Evolutionary conservation across 2,329 filamentous ascomycete genomes (phyloP).

Genomic region (Penicillium sp.): DNA sequence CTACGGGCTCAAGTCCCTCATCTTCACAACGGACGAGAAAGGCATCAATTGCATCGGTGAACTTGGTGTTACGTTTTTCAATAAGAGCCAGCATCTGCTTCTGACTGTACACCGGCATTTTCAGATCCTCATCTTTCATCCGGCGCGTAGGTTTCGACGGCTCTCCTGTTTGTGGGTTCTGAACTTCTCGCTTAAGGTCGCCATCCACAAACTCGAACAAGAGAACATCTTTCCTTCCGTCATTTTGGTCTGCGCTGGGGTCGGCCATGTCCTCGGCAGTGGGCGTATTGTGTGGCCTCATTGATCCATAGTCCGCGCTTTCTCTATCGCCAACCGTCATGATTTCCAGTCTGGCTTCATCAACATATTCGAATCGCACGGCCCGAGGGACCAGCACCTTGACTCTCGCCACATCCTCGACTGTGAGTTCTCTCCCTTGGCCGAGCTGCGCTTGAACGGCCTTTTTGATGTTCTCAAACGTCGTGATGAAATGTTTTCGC

Average conservation of each 20-base stretch:
- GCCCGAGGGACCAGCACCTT: conserved; percentile 74
- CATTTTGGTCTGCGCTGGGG: conserved; percentile 36
- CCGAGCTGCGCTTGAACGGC: conserved; percentile 83
- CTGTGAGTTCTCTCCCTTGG: conserved; percentile 57
- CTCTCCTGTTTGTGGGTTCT: conserved; percentile 71
- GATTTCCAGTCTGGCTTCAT: conserved; percentile 79
- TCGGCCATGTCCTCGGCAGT: conserved; percentile 19
- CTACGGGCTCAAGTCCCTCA: conserved; percentile 64
- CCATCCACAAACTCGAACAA: conserved; percentile 93
- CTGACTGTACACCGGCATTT: conserved; percentile 90
- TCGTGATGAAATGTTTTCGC: conserved; percentile 87
- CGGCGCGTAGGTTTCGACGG: conserved; percentile 67
- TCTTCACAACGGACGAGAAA: conserved; percentile 77
- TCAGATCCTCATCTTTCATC: conserved; percentile 75
- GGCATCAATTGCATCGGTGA: conserved; percentile 70
- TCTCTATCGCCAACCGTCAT: conserved; percentile 61
- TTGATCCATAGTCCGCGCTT: conserved; percentile 66
- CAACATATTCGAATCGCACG: conserved; percentile 82
- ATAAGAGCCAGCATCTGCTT: conserved; percentile 89
- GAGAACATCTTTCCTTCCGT: conserved; percentile 64
- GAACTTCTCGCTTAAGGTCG: conserved; percentile 80
- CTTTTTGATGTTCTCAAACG: conserved; percentile 81
- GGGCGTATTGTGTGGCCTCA: conserved; percentile 47
- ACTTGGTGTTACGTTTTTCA: conserved; percentile 84
- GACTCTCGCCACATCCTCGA: conserved; percentile 82